These are phyloP conservation scores for Craterostigma plantagineum DNA, from an alignment of 257 asterid genomes.

Conservation along the genomic window DNA sequence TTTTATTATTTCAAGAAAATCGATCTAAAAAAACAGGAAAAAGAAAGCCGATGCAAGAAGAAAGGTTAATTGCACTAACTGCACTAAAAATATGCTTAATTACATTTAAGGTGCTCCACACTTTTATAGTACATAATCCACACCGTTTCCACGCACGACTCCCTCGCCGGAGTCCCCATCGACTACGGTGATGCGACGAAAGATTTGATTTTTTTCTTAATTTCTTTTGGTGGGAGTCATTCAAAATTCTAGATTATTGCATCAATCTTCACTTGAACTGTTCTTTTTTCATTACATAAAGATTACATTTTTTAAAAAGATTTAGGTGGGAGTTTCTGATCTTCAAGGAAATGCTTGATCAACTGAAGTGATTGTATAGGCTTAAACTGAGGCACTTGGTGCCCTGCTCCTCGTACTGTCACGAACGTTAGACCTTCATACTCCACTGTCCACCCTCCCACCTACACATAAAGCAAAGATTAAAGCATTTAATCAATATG, in stretches of 20 bases:
- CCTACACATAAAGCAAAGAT: conserved; percentile 15
- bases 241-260: conserved; percentile 1
- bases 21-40: too few species aligned
- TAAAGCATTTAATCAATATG: not conserved
- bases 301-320: conserved; percentile 17
- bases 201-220: conserved; percentile 2
- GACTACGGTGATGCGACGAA: not conserved
- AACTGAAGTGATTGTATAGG: conserved; percentile 57
- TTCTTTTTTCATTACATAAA: not conserved
- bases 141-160: too few species aligned
- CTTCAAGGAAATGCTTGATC: conserved; percentile 33
- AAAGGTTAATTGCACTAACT: too few species aligned
- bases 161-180: too few species aligned
- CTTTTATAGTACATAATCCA: too few species aligned
- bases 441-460: conserved; percentile 74
- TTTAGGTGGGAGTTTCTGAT: conserved; percentile 23
- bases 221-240: conserved; percentile 3
- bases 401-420: conserved; percentile 85
- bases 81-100: too few species aligned
- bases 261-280: too few species aligned
- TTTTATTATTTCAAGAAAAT: too few species aligned
- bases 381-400: conserved; percentile 54
- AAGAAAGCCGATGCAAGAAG: too few species aligned
- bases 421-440: conserved; percentile 51
- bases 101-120: too few species aligned